Evolutionary conservation across 176 grass and related monocot genomes (phyloP).

Genomic region (Cocos nucifera): DNA sequence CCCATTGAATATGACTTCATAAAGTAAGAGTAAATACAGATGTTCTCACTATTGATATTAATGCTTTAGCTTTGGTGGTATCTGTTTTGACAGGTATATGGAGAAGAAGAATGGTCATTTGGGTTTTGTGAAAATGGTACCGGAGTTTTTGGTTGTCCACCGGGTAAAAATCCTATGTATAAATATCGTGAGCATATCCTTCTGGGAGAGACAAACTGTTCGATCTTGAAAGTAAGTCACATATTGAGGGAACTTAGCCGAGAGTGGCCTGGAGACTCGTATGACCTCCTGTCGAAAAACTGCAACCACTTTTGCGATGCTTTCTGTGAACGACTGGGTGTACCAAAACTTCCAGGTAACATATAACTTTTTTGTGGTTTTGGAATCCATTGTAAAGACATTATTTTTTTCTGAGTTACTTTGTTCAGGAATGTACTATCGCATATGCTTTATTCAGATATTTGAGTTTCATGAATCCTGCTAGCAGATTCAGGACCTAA

Average conservation of each 20-base stretch:
- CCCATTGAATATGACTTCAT: too few relatives aligned
- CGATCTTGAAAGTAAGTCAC: conserved; percentile 51
- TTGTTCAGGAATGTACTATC: too few relatives aligned
- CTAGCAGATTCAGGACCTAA: too few relatives aligned
- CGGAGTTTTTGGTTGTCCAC: conserved; percentile 90
- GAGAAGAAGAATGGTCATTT: conserved; percentile 39
- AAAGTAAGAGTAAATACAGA: too few relatives aligned
- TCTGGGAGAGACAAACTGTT: conserved; percentile 75
- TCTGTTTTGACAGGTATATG: conserved; percentile 54
- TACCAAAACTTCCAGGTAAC: conserved; percentile 78
- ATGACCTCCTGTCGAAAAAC: conserved; percentile 90
- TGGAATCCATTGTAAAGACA: too few relatives aligned
- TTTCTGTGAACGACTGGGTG: conserved; percentile 74
- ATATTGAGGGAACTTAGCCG: conserved; percentile 69
- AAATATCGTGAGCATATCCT: conserved; percentile 84
- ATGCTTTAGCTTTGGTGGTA: too few relatives aligned
- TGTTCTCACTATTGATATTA: too few relatives aligned
- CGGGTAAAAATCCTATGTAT: conserved; percentile 93
- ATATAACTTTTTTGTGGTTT: neutral
- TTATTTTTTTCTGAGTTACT: too few relatives aligned
- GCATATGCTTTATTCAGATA: too few relatives aligned
- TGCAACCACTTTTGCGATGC: conserved; percentile 97
- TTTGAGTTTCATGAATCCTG: too few relatives aligned
- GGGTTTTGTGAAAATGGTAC: conserved; percentile 58
- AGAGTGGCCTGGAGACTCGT: conserved; percentile 69